These are phyloP conservation scores for Penicillium sp. DNA, from an alignment of 2,329 filamentous ascomycete genomes.

Conservation along the genomic window DNA sequence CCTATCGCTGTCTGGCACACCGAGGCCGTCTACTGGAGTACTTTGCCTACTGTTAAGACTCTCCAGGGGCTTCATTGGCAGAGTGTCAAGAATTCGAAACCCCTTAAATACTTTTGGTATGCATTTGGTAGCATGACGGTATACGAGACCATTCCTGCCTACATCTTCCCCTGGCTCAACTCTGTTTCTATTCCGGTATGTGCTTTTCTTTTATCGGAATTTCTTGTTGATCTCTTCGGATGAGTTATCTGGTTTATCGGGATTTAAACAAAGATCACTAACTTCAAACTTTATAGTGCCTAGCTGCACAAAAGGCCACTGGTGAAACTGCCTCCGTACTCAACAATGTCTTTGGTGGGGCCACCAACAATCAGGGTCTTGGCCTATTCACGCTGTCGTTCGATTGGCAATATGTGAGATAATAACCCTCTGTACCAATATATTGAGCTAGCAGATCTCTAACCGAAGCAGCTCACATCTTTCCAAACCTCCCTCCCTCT, in stretches of 20 bases:
- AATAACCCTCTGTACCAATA: slow-evolving; percentile 15
- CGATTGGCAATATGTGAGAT: slow-evolving; percentile 51
- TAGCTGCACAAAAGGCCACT: slow-evolving; percentile 53
- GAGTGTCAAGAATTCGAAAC: slow-evolving; percentile 50
- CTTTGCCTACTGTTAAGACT: slow-evolving; percentile 53
- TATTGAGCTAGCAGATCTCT: background rate
- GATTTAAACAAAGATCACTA: background rate
- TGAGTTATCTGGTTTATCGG: too few species aligned
- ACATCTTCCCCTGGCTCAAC: slow-evolving; percentile 57
- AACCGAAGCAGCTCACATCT: slow-evolving; percentile 50
- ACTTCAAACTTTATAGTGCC: slow-evolving; percentile 32
- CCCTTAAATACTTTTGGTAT: slow-evolving; percentile 54
- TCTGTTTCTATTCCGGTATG: slow-evolving; percentile 50
- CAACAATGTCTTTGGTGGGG: slow-evolving; percentile 53
- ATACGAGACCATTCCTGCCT: slow-evolving; percentile 56
- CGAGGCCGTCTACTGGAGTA: slow-evolving; percentile 58
- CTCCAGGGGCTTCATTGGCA: slow-evolving; percentile 58
- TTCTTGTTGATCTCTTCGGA: background rate
- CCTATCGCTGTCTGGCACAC: slow-evolving; percentile 57
- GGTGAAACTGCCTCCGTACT: slow-evolving; percentile 46
- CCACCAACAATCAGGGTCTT: slow-evolving; percentile 53
- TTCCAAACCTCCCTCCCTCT: slow-evolving; percentile 55
- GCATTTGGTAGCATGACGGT: slow-evolving; percentile 49
- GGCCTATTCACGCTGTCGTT: slow-evolving; percentile 51
- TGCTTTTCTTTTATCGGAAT: background rate